A percentile compares a stretch with the other conserved stretches of the same genome.
Conservation (phyloP, 164 flowering plant genomes). For the Chloranthus sessilifolius region DNA sequence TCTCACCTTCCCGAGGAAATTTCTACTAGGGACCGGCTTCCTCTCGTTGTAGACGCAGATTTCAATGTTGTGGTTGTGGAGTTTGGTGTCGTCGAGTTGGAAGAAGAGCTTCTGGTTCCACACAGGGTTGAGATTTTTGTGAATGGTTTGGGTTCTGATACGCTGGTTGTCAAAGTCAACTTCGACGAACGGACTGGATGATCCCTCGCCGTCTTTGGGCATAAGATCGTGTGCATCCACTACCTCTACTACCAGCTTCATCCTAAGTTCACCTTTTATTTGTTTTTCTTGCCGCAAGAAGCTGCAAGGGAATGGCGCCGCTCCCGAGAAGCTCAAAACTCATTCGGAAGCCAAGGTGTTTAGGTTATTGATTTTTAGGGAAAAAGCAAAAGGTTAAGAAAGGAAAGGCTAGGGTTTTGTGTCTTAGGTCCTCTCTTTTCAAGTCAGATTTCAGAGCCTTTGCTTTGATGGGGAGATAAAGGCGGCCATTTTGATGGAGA, state of each 20-base stretch:
- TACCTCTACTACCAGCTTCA: slow-evolving; percentile 25
- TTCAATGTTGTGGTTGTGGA: slow-evolving; percentile 18
- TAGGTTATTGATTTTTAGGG: too few relatives aligned
- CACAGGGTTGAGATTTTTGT: slow-evolving; percentile 15
- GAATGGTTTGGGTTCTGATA: slow-evolving; percentile 10
- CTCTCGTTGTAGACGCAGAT: slow-evolving; percentile 30
- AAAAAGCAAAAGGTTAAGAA: slow-evolving; percentile 17
- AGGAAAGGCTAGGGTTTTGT: slow-evolving; percentile 13
- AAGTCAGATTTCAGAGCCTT: neutral
- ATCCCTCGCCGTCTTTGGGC: slow-evolving; percentile 21
- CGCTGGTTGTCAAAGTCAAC: slow-evolving; percentile 14
- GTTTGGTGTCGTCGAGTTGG: slow-evolving; percentile 20
- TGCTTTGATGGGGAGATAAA: slow-evolving; percentile 9
- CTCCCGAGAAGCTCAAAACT: slow-evolving; percentile 15
- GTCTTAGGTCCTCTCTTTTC: neutral
- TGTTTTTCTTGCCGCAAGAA: slow-evolving; percentile 16
- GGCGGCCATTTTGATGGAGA: slow-evolving; percentile 22
- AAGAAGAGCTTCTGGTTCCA: slow-evolving; percentile 29
- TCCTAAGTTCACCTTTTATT: slow-evolving; percentile 11
- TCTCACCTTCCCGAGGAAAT: slow-evolving; percentile 33
- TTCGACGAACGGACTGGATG: slow-evolving; percentile 19
- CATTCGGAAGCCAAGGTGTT: slow-evolving; percentile 20
- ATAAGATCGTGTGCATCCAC: slow-evolving; percentile 22
- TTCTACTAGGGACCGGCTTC: slow-evolving; percentile 18
- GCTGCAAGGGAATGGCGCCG: slow-evolving; percentile 18